Conservation (phyloP, 2,329 filamentous ascomycete species). For the Stachybotrys elegans region DNA sequence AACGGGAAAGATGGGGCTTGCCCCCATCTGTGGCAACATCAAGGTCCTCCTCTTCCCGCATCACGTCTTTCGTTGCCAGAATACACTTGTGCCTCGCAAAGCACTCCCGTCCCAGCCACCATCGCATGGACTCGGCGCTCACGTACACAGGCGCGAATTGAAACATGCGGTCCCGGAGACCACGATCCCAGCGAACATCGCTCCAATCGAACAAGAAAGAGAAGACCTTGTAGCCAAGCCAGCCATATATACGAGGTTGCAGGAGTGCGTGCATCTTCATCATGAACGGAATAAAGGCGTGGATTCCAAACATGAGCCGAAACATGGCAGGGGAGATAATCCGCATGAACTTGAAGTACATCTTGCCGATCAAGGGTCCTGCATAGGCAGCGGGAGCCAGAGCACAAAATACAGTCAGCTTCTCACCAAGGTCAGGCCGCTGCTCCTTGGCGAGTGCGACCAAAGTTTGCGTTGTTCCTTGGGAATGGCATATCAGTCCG, state of each 20-base stretch:
- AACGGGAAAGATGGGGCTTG: slow-evolving; percentile 9
- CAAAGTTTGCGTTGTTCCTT: slow-evolving; percentile 85
- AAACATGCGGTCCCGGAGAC: slow-evolving; percentile 75
- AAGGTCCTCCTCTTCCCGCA: slow-evolving; percentile 54
- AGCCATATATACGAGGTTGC: slow-evolving; percentile 65
- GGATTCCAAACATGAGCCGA: slow-evolving; percentile 80
- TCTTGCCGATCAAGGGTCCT: slow-evolving; percentile 76
- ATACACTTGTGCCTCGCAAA: slow-evolving; percentile 81
- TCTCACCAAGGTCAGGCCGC: slow-evolving; percentile 74
- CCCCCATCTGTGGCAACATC: slow-evolving; percentile 38
- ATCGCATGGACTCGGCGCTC: slow-evolving; percentile 83
- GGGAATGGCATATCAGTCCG: slow-evolving; percentile 80
- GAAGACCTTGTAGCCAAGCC: slow-evolving; percentile 83
- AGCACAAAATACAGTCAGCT: slow-evolving; percentile 84
- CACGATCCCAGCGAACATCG: slow-evolving; percentile 79
- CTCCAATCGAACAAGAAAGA: slow-evolving; percentile 86
- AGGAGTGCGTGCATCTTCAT: slow-evolving; percentile 72
- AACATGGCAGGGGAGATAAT: slow-evolving; percentile 73
- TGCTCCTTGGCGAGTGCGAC: slow-evolving; percentile 88
- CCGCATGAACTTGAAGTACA: slow-evolving; percentile 90
- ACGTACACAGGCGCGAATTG: slow-evolving; percentile 91
- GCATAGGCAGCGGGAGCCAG: slow-evolving; percentile 88
- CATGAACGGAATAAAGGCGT: slow-evolving; percentile 92
- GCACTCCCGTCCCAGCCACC: slow-evolving; percentile 88
- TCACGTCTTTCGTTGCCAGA: slow-evolving; percentile 69